Evolutionary conservation across 1,139 yeast genomes (phyloP).

Genomic region (Pichia sp.): DNA sequence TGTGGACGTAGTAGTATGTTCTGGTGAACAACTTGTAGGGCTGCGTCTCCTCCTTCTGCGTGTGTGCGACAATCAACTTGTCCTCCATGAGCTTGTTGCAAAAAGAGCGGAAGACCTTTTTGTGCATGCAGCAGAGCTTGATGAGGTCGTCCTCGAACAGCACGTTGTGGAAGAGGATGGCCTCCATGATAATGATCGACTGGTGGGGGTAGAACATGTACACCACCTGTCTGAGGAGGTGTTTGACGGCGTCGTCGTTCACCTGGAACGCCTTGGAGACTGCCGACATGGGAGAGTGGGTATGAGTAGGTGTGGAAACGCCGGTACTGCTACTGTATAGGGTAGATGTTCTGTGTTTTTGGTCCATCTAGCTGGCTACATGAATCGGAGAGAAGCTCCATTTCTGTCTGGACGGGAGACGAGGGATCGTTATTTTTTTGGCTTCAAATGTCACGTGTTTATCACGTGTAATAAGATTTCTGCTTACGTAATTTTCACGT

Average conservation of each 20-base stretch:
- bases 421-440: no score
- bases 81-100: slow-evolving; percentile 84
- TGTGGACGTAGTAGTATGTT: slow-evolving; percentile 82
- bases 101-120: slow-evolving; percentile 79
- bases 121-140: slow-evolving; percentile 72
- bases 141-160: slow-evolving; percentile 91
- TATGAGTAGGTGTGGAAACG: not conserved
- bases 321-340: no score
- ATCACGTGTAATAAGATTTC: no score
- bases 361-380: no score
- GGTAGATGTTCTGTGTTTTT: no score
- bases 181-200: slow-evolving; percentile 82
- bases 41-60: slow-evolving; percentile 78
- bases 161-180: slow-evolving; percentile 84
- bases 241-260: slow-evolving; percentile 24
- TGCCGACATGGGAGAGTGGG: slow-evolving; percentile 11
- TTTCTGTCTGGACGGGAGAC: no score
- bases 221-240: slow-evolving; percentile 52
- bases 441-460: no score
- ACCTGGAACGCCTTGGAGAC: slow-evolving; percentile 14
- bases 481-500: no score
- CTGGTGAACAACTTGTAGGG: slow-evolving; percentile 66
- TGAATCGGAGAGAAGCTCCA: no score
- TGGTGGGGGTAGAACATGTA: slow-evolving; percentile 85
- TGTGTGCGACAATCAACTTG: slow-evolving; percentile 58